Conservation (phyloP, 169 alveolate genomes). For the Cytauxzoon felis region DNA sequence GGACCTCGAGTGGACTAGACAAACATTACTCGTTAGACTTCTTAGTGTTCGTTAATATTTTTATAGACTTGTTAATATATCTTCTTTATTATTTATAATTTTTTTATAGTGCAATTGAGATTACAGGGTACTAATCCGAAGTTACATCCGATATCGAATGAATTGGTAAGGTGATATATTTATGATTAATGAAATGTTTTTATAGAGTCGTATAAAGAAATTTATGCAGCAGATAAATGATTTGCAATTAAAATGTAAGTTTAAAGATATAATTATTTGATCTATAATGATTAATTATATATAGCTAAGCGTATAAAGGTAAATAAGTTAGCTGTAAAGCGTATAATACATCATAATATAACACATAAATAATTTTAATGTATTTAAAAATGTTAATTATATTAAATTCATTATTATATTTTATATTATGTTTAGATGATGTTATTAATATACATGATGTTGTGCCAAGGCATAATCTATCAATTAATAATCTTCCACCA, state of each 20-base stretch:
- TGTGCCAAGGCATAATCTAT: too few species aligned
- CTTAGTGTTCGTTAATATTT: background rate
- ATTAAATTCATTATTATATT: too few species aligned
- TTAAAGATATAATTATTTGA: background rate
- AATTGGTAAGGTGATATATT: conserved; percentile 27
- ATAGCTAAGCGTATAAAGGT: background rate
- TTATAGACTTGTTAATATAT: background rate
- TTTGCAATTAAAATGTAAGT: conserved; percentile 17
- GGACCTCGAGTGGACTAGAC: too few species aligned
- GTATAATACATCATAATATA: conserved; percentile 15
- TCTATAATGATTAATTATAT: background rate
- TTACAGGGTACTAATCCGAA: conserved; percentile 33
- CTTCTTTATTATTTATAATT: too few species aligned
- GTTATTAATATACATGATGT: too few species aligned
- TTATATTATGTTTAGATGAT: too few species aligned
- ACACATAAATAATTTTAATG: background rate
- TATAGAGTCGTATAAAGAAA: conserved; percentile 36
- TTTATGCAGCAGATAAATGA: conserved; percentile 40
- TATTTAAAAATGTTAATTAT: background rate
- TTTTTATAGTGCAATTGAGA: conserved; percentile 18
- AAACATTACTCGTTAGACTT: background rate
- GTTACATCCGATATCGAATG: conserved; percentile 12
- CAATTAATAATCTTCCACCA: too few species aligned
- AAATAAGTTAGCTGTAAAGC: conserved; percentile 30
- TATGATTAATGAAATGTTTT: background rate